Evolutionary conservation across 2,329 filamentous ascomycete species (phyloP).

Genomic region (Arthrobotrys musiformis): DNA sequence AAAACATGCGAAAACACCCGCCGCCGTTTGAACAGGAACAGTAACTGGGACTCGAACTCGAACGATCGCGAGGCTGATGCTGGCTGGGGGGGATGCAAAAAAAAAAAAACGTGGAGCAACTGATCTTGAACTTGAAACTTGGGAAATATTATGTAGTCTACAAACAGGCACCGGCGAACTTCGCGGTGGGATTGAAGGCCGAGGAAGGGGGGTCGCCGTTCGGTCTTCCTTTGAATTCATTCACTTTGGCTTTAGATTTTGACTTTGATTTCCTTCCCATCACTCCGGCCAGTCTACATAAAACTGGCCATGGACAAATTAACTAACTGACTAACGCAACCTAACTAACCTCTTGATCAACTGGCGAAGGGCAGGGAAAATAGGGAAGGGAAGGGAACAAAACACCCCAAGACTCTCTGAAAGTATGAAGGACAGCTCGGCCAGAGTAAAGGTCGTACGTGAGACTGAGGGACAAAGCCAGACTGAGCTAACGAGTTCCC

Average conservation of each 20-base stretch:
- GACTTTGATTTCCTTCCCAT: not conserved
- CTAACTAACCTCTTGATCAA: no score
- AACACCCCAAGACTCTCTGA: constrained; percentile 1
- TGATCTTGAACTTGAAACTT: constrained; percentile 15
- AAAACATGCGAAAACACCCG: constrained; percentile 37
- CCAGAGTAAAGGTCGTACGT: constrained; percentile 1
- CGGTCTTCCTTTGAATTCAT: not conserved
- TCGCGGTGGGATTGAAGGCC: not conserved
- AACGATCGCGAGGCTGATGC: constrained; percentile 51
- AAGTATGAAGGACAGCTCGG: constrained; percentile 1
- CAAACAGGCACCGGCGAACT: not conserved
- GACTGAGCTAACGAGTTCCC: constrained; percentile 5
- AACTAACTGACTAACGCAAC: not conserved
- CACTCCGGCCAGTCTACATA: not conserved
- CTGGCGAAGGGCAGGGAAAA: not conserved
- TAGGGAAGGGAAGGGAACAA: not conserved
- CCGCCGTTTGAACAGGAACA: constrained; percentile 39
- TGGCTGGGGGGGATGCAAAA: constrained; percentile 11
- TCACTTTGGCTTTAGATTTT: not conserved
- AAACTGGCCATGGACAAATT: not conserved
- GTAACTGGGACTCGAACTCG: not conserved
- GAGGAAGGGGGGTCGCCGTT: constrained; percentile 39
- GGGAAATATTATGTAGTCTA: constrained; percentile 4
- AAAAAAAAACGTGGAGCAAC: constrained; percentile 51
- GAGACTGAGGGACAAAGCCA: not conserved